Base-by-base conservation (phyloP, 2,329 filamentous ascomycete species). In the Pochonia chlamydosporia region DNA sequence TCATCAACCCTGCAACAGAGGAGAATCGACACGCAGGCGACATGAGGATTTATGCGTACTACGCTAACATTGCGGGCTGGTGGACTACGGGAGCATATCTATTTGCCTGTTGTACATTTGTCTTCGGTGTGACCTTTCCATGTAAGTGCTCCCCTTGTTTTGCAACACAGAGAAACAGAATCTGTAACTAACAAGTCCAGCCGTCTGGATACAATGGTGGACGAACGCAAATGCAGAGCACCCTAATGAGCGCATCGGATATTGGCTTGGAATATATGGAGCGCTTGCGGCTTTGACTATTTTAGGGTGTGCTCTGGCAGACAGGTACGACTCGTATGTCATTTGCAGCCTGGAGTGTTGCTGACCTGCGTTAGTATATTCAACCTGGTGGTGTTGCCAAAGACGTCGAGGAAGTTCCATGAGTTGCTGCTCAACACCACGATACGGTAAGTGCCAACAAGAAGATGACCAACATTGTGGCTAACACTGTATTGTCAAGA, bases 351-450 rank as follows among this genome's bases (percentile, higher is more conserved):
- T n/a, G n/a, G n/a, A n/a, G n/a, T 37, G n/a, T 37, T 35, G 31
- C 31, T 35, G 14, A 26, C 11, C n/a, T 37, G 14, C 20, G 7
- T 18, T 25, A 24, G 37, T 14, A 43, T 24, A 2, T 21, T 33
- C 10, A 33, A 30, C 16, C 20, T 43, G 40, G 25, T 43, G 4
- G 18, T 30, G 8, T 14, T 43, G 24, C 25, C 40, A 30, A 43
- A 20, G 3, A 30, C 40, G 3, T 26, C 40, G 11, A 10, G 23
- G 21, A 30, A 26, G 8, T 43, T 43, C 28, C 54, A 57, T 20
- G 40, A 53, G 23, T 39, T 51, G 3, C 33, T 54, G 1, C 53
- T 68, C 1, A 49, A 47, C 5, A 65, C 64, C 0, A 59, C 67
- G 16, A 62, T 68, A 51, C 42, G 47, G 52, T 53, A 33, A 2